Percentiles rank a stretch among this genome's conserved stretches.
Evolutionary conservation across 1,284 basidiomycete species (phyloP).

Genomic region (Wolfiporia cocos): DNA sequence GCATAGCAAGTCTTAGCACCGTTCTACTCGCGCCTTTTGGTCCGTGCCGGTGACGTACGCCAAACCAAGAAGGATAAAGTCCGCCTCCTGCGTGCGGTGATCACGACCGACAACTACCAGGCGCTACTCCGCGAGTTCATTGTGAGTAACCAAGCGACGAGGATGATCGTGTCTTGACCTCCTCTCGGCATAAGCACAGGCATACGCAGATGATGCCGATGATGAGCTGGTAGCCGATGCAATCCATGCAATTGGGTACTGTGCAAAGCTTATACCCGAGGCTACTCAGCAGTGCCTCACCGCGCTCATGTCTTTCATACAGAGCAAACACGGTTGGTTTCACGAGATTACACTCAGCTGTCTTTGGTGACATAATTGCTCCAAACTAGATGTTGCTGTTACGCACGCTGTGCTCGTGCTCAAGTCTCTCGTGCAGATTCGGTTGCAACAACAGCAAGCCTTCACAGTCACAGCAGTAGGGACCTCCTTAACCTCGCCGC

Average conservation of each 20-base stretch:
- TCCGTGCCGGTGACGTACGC: constrained; percentile 60
- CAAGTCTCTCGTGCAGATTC: constrained; percentile 74
- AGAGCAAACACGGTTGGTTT: constrained; percentile 61
- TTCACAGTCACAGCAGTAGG: constrained; percentile 10
- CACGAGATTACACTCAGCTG: constrained; percentile 1
- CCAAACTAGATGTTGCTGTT: constrained; percentile 55
- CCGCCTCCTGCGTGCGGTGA: constrained; percentile 58
- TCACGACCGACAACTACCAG: constrained; percentile 62
- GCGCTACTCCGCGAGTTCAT: constrained; percentile 76
- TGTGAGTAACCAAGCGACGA: constrained; percentile 35
- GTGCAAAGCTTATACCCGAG: constrained; percentile 63
- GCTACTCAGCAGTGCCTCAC: constrained; percentile 67
- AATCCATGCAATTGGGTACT: constrained; percentile 73
- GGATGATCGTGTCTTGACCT: not conserved
- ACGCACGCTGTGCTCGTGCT: constrained; percentile 79
- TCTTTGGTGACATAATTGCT: not conserved
- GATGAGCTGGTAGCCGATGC: constrained; percentile 66
- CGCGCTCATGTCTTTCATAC: constrained; percentile 74
- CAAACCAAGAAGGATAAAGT: constrained; percentile 74
- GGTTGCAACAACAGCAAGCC: constrained; percentile 35
- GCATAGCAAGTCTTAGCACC: constrained; percentile 40
- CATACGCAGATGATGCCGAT: constrained; percentile 71
- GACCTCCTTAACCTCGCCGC: constrained; percentile 36
- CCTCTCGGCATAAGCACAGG: constrained; percentile 34
- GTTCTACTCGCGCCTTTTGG: constrained; percentile 60